Conservation (phyloP, 2,329 filamentous ascomycete genomes). For the Fusarium tanahbumbuense region DNA sequence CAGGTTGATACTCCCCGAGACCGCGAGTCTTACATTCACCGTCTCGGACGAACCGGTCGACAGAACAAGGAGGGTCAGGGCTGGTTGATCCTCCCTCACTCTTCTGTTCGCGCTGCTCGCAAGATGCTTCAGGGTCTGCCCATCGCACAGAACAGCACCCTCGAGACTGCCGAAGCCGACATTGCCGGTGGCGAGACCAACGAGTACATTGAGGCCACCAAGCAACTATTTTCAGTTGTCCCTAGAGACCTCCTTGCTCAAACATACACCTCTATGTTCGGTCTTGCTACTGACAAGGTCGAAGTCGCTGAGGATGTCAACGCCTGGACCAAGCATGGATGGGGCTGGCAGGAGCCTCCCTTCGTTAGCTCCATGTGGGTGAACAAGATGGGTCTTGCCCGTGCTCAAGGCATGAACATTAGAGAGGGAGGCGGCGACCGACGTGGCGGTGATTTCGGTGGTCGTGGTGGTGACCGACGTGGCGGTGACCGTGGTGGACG, state of each 20-base stretch:
- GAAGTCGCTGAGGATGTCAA: constrained; percentile 64
- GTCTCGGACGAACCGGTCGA: constrained; percentile 80
- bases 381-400: constrained; percentile 49
- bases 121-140: constrained; percentile 68
- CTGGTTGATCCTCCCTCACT: constrained; percentile 71
- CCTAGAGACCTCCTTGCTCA: constrained; percentile 49
- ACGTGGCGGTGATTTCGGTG: not conserved
- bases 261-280: constrained; percentile 69
- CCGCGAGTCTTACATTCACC: constrained; percentile 80
- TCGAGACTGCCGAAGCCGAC: constrained; percentile 66
- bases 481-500: constrained; percentile 21
- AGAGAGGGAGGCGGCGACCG: constrained; percentile 26
- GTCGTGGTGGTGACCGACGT: constrained; percentile 1
- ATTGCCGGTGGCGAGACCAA: constrained; percentile 63
- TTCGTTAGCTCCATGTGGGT: constrained; percentile 45
- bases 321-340: constrained; percentile 61
- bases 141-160: constrained; percentile 64
- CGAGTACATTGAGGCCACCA: constrained; percentile 47
- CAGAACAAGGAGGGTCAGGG: constrained; percentile 79
- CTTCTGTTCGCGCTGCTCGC: constrained; percentile 63
- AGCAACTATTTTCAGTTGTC: constrained; percentile 57
- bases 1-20: constrained; percentile 74
- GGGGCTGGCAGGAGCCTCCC: constrained; percentile 65
- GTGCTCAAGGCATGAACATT: constrained; percentile 52
- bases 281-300: constrained; percentile 58